Evolutionary conservation across 2,329 filamentous ascomycete species (phyloP), one percentile per base, ranked within the genome.

Genomic region (Malbranchea zuffiana): DNA sequence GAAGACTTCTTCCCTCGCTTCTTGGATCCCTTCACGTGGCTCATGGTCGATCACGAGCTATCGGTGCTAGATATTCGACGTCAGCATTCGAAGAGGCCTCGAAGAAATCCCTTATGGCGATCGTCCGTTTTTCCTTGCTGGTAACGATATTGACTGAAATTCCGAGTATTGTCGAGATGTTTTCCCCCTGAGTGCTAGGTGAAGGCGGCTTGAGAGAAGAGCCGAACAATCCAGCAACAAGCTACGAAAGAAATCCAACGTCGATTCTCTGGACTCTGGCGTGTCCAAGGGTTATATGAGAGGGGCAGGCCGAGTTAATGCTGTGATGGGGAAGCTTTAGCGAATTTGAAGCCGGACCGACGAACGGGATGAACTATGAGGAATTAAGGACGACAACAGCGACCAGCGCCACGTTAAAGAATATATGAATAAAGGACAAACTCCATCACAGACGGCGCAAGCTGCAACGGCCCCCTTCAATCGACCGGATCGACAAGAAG

Each of bases 11-110:
- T 44, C 19, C 21, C 31, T 19, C 35, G 34, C 8, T 25, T 40
- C 35, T 39, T 44, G 32, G 11, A 39, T 29, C 16, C 7, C 25
- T 35, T 44, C 29, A 39, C 36, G 36, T 39, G 36, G 36, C 31
- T 39, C 36, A 39, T 39, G 36, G 23, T 25, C 23, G 6, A 7
- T 25, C 23, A 25, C 23, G 23, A n/a, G 6, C 23, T 7, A n/a
- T 25, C 23, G 7, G 23, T 6, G 7, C 7, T 6, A 25, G 23
- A 25, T 25, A 25, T 25, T 25, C 23, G 23, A 25, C 23, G n/a
- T 7, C 7, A 25, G 23, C 7, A 7, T 6, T 25, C 7, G n/a
- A 25, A 25, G n/a, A 7, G 23, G 23, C 7, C 23, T 7, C 23
- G n/a, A 7, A 25, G 23, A 25, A 25, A n/a, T n/a, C n/a, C n/a